Percentiles rank a stretch among this genome's conserved stretches.
phyloP scores from a whole-genome alignment of 1,139 yeast genomes.

The Magnusiomyces tetraspermus region DNA sequence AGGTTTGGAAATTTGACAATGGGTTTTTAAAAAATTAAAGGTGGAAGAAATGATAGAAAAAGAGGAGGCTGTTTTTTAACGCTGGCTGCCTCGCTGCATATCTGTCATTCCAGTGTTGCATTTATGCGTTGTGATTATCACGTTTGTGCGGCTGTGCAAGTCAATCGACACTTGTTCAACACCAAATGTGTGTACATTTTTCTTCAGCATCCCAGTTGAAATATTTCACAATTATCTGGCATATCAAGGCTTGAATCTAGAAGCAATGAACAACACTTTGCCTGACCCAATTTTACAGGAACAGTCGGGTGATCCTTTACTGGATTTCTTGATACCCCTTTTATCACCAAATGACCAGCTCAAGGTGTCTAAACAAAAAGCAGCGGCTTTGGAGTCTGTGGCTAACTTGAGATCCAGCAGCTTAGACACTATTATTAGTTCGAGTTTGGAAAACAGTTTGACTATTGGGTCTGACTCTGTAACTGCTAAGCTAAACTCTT shows the following conservation, averaged over 20 bases:
- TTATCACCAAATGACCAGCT: not conserved
- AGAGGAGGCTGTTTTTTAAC: not conserved
- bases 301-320: not conserved
- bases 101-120: not conserved
- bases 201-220: too few species aligned
- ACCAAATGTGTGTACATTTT: too few species aligned
- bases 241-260: too few species aligned
- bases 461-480: not conserved
- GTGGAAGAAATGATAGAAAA: not conserved
- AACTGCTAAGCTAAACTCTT: not conserved
- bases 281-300: not conserved
- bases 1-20: not conserved
- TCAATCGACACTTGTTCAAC: too few species aligned
- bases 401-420: not conserved
- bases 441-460: not conserved
- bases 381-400: conserved; percentile 1
- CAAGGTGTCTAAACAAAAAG: not conserved
- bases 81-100: not conserved
- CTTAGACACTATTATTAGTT: not conserved
- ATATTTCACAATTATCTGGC: too few species aligned
- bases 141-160: too few species aligned
- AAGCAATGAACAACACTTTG: too few species aligned
- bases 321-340: not conserved
- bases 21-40: too few species aligned
- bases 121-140: not conserved